Evolutionary conservation across 805 yeast species (phyloP).

Genomic region (Candida hispaniensis): DNA sequence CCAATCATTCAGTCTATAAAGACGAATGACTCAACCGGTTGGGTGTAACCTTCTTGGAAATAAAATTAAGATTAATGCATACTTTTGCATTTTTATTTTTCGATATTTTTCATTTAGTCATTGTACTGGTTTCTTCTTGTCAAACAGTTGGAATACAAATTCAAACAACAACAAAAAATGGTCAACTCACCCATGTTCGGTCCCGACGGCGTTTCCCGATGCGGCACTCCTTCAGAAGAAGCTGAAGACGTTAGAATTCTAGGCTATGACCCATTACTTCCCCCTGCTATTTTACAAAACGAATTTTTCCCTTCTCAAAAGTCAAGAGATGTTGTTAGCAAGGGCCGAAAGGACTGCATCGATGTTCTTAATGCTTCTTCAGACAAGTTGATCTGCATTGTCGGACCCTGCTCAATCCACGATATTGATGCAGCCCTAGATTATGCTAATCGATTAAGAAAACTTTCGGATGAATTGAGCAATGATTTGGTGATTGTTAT

Average conservation of each 20-base stretch:
- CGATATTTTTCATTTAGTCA: too few relatives aligned
- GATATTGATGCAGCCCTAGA: constrained; percentile 84
- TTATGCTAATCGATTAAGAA: constrained; percentile 61
- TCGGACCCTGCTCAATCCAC: constrained; percentile 96
- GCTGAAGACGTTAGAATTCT: constrained; percentile 47
- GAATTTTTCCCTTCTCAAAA: constrained; percentile 59
- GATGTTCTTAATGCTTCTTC: constrained; percentile 62
- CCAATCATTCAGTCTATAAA: neutral
- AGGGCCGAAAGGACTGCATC: constrained; percentile 71
- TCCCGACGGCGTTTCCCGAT: constrained; percentile 29
- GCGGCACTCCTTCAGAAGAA: constrained; percentile 45
- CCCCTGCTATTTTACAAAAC: constrained; percentile 83
- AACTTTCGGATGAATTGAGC: constrained; percentile 56
- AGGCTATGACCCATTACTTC: constrained; percentile 88
- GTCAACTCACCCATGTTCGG: constrained; percentile 27
- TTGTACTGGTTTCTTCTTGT: too few relatives aligned
- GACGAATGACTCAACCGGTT: neutral
- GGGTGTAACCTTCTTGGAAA: neutral
- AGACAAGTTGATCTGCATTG: constrained; percentile 77
- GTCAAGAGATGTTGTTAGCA: constrained; percentile 52
- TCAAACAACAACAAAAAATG: neutral
- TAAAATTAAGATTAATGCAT: neutral
- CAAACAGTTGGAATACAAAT: neutral
- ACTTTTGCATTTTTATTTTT: neutral
- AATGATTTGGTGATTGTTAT: constrained; percentile 74